Percentiles rank a stretch among this genome's conserved stretches.
Conservation (phyloP, 176 grass and related monocot genomes). For the Pontederia crassipes region DNA sequence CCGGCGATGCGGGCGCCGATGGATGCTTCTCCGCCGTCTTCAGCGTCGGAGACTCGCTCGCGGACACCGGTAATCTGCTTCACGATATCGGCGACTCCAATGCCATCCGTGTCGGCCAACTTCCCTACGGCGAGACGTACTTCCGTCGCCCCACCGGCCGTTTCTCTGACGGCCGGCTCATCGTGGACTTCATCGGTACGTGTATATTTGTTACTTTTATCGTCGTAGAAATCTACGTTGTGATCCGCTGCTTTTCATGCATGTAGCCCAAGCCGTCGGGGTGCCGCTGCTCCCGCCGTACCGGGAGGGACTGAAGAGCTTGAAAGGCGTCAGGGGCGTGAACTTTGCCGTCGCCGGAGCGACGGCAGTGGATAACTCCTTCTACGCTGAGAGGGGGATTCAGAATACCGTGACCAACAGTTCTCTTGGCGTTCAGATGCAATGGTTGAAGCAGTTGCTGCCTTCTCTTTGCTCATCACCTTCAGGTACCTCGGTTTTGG, state of each 20-base stretch:
- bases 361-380: not conserved
- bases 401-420: not conserved
- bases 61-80: slow-evolving; percentile 14
- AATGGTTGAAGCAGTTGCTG: slow-evolving; percentile 6
- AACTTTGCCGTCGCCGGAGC: slow-evolving; percentile 7
- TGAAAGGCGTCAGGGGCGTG: not conserved
- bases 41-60: slow-evolving; percentile 10
- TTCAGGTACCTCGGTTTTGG: not conserved
- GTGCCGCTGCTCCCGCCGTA: slow-evolving; percentile 1
- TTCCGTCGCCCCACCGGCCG: slow-evolving; percentile 11
- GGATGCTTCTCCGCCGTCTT: not conserved
- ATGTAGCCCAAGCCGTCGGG: not conserved
- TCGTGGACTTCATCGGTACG: slow-evolving; percentile 13
- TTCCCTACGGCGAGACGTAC: slow-evolving; percentile 6
- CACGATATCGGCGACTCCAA: not conserved
- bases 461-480: slow-evolving; percentile 5
- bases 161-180: slow-evolving; percentile 4
- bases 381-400: not conserved
- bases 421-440: not conserved
- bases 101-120: not conserved
- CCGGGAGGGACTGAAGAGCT: not conserved
- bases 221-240: not conserved
- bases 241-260: not conserved
- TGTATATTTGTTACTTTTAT: too few species aligned
- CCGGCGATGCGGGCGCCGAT: not conserved